Evolutionary conservation across 2,329 filamentous ascomycete genomes (phyloP).

Genomic region (Aspergillus sp.): DNA sequence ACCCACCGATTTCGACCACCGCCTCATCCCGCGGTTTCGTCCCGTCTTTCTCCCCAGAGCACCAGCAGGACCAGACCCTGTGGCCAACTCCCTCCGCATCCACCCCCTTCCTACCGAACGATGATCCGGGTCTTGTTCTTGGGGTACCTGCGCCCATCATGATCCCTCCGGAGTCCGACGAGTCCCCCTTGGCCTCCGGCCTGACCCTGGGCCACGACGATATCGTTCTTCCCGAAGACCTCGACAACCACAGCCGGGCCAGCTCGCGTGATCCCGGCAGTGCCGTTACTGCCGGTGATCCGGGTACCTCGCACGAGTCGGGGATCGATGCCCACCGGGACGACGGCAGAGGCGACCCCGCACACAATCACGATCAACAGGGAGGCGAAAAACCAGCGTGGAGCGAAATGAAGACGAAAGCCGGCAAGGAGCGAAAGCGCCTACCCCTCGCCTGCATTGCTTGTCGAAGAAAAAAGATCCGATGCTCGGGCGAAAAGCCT

Average conservation of each 20-base stretch:
- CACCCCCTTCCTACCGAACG: constrained; percentile 26
- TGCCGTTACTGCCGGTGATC: constrained; percentile 27
- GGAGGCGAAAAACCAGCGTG: constrained; percentile 64
- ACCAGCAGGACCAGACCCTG: constrained; percentile 4
- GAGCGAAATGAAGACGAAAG: constrained; percentile 86
- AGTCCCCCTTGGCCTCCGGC: constrained; percentile 32
- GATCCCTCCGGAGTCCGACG: constrained; percentile 39
- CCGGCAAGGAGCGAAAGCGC: constrained; percentile 92
- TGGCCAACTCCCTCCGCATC: constrained; percentile 9
- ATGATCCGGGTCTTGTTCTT: constrained; percentile 36
- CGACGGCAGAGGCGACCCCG: constrained; percentile 23
- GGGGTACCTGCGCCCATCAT: constrained; percentile 42
- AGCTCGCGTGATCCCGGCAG: constrained; percentile 40
- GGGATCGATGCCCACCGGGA: constrained; percentile 24
- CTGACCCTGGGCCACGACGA: constrained; percentile 31
- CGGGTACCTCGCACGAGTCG: constrained; percentile 21
- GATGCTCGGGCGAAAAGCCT: constrained; percentile 95
- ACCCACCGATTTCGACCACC: constrained; percentile 17
- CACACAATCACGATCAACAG: constrained; percentile 38
- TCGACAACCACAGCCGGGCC: constrained; percentile 37
- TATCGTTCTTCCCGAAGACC: constrained; percentile 30
- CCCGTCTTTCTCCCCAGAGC: constrained; percentile 12
- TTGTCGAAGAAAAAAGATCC: constrained; percentile 94
- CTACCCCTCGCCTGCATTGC: constrained; percentile 93
- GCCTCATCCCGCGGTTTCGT: constrained; percentile 16